Evolutionary conservation across 2,329 filamentous ascomycete genomes (phyloP).

Genomic region (Diaporthe sp.): DNA sequence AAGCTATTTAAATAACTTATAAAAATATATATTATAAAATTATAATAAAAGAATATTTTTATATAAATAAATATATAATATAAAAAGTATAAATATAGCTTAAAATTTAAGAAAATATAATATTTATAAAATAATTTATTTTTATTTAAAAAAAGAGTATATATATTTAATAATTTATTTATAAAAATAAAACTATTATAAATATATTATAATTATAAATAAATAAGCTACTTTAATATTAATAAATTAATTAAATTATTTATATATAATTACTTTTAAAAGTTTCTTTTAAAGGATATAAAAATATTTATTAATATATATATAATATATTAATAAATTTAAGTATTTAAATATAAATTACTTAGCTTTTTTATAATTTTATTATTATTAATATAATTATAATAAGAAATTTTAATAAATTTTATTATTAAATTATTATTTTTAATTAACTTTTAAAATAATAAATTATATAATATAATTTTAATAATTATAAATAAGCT

Average conservation of each 20-base stretch:
- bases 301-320: no score
- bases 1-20: no score
- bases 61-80: not conserved
- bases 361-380: not conserved
- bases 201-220: not conserved
- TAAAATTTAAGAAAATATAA: not conserved
- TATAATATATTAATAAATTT: no score
- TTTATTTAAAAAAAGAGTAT: not conserved
- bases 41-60: not conserved
- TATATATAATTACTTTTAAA: no score
- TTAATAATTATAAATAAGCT: conserved; percentile 10
- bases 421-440: not conserved
- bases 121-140: not conserved
- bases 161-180: not conserved
- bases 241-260: not conserved
- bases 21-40: no score
- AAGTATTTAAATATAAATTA: not conserved
- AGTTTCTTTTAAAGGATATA: no score
- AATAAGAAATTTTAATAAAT: no score
- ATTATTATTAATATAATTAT: not conserved
- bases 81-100: not conserved
- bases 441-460: not conserved
- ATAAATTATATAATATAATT: not conserved
- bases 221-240: not conserved
- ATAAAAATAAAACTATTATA: not conserved